Percentiles rank a stretch among this genome's conserved stretches.
These are phyloP conservation scores for Pseudogymnoascus sp. DNA, from an alignment of 2,329 filamentous ascomycete species.

Conservation along the genomic window DNA sequence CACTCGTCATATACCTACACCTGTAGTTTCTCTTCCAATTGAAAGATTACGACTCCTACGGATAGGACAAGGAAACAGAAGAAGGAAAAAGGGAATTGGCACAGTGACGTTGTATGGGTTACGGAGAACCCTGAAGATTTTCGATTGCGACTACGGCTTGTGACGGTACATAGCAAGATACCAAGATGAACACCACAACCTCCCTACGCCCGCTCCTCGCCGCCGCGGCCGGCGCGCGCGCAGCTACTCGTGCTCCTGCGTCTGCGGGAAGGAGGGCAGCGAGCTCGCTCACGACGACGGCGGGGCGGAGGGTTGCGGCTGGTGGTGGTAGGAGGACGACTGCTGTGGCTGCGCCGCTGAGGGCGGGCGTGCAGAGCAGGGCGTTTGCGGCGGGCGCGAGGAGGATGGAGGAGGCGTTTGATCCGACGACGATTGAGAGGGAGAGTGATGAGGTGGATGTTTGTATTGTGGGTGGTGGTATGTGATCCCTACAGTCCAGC, in stretches of 20 bases:
- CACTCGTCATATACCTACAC: neutral
- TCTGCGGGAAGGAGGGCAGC: neutral
- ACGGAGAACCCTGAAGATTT: neutral
- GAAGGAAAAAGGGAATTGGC: neutral
- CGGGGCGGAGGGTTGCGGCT: neutral
- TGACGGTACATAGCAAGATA: no score
- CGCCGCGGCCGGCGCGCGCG: neutral
- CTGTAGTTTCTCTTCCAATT: no score
- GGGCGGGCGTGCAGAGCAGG: neutral
- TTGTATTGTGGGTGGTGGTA: constrained; percentile 86
- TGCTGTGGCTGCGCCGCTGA: neutral
- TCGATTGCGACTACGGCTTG: no score
- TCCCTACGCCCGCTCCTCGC: neutral
- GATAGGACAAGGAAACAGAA: neutral
- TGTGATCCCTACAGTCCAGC: constrained; percentile 17
- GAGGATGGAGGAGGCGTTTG: constrained; percentile 45
- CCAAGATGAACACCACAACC: neutral
- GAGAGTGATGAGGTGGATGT: constrained; percentile 94
- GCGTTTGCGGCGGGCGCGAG: neutral
- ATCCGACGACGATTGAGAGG: constrained; percentile 64
- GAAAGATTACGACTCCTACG: neutral
- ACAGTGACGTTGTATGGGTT: neutral
- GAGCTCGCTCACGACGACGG: neutral
- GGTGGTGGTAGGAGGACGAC: neutral
- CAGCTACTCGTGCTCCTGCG: neutral